A percentile compares a stretch with the other conserved stretches of the same genome.
phyloP scores from a whole-genome alignment of 1,284 basidiomycete genomes.

The Schizophyllum amplum region DNA sequence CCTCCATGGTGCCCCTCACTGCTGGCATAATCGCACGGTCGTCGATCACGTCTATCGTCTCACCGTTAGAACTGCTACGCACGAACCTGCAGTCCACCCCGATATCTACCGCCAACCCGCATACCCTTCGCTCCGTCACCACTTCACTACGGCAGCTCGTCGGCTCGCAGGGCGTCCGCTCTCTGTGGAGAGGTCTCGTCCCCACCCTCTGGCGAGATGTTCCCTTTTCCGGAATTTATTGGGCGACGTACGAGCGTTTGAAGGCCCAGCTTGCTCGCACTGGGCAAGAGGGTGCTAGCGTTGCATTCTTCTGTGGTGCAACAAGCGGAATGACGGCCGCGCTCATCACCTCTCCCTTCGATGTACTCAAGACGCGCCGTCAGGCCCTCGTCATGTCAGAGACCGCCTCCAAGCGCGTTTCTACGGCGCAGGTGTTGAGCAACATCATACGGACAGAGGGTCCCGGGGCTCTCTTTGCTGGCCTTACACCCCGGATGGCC shows the following conservation, averaged over 20 bases:
- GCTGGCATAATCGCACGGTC: constrained; percentile 83
- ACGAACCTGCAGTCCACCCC: constrained; percentile 92
- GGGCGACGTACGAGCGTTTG: constrained; percentile 69
- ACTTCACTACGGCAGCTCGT: constrained; percentile 56
- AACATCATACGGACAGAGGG: constrained; percentile 81
- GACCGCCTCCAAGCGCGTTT: constrained; percentile 28
- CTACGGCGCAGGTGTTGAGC: constrained; percentile 55
- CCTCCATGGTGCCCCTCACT: constrained; percentile 64
- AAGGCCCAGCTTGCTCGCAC: constrained; percentile 45
- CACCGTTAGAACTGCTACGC: constrained; percentile 89
- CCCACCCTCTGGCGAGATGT: constrained; percentile 96
- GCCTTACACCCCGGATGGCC: constrained; percentile 80
- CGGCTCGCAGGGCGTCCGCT: constrained; percentile 53
- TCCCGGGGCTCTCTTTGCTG: constrained; percentile 71
- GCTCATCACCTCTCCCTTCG: constrained; percentile 89
- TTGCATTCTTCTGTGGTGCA: constrained; percentile 81
- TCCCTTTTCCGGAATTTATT: constrained; percentile 92
- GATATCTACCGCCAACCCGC: constrained; percentile 52
- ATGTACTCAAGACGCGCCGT: constrained; percentile 90
- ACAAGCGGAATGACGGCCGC: constrained; percentile 79
- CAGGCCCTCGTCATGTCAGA: constrained; percentile 67
- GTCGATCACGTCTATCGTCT: constrained; percentile 72
- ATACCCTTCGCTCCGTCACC: constrained; percentile 67
- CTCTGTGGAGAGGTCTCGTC: constrained; percentile 86
- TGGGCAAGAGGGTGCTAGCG: constrained; percentile 56